A percentile compares a stretch with the other conserved stretches of the same genome.
These are phyloP conservation scores for Filobasidium wieringae DNA, from an alignment of 768 basidiomycete genomes.

Conservation along the genomic window DNA sequence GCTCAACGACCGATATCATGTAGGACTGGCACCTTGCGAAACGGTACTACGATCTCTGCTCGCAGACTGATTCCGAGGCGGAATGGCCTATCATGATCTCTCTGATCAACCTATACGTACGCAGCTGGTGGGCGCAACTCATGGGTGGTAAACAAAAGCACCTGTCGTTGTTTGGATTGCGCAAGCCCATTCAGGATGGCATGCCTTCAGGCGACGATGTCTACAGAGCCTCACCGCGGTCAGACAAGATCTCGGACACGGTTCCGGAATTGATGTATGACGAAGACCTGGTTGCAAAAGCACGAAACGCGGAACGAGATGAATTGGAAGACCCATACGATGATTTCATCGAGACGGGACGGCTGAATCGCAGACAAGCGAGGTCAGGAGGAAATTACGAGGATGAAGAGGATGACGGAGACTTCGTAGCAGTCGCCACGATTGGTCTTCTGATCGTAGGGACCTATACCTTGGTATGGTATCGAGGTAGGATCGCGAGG, in stretches of 20 bases:
- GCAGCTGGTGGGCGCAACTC: conserved; percentile 72
- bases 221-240: neutral
- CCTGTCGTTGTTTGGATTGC: conserved; percentile 8
- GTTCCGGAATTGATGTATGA: conserved; percentile 8
- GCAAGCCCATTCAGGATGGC: neutral
- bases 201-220: neutral
- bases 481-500: conserved; percentile 66
- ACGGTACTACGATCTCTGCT: conserved; percentile 79
- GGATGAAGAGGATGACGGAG: conserved; percentile 71
- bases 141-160: conserved; percentile 47
- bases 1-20: neutral
- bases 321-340: conserved; percentile 49
- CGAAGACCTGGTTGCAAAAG: conserved; percentile 2
- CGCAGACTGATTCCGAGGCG: conserved; percentile 78
- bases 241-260: neutral
- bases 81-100: conserved; percentile 78
- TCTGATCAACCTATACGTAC: conserved; percentile 64
- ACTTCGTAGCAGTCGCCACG: conserved; percentile 65
- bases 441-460: conserved; percentile 60
- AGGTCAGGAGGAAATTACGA: conserved; percentile 42
- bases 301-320: neutral
- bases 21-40: conserved; percentile 96
- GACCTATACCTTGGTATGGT: conserved; percentile 63
- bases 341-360: conserved; percentile 54
- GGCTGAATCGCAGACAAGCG: conserved; percentile 49